Conservation (phyloP, 495 filamentous ascomycete genomes). For the Cercophora samala region DNA sequence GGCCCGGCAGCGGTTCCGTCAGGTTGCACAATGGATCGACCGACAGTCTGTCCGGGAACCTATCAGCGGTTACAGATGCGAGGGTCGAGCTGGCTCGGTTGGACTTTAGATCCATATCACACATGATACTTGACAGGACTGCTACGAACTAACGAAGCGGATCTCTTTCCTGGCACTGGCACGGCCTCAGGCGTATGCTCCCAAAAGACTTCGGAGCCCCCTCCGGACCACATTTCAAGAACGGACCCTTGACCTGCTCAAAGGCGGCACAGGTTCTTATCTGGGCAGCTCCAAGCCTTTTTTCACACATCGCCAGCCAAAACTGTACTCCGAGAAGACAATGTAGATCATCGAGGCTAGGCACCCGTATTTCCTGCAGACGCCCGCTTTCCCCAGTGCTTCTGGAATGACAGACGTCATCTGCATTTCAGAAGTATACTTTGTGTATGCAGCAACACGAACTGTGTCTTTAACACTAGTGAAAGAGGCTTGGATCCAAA, state of each 20-base stretch:
- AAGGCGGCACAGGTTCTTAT: background rate
- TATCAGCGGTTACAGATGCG: background rate
- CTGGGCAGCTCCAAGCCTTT: background rate
- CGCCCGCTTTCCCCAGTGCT: background rate
- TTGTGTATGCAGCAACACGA: background rate
- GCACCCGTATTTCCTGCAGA: background rate
- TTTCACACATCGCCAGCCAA: background rate
- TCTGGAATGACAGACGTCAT: background rate
- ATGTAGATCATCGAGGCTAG: background rate
- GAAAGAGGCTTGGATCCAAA: background rate
- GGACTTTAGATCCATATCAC: background rate
- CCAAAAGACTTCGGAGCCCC: background rate
- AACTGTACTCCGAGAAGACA: background rate
- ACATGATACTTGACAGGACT: no score
- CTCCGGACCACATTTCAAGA: background rate
- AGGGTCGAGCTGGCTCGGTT: background rate
- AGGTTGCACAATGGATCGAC: slow-evolving; percentile 7
- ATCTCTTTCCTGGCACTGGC: no score
- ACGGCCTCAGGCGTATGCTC: background rate
- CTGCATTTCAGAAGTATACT: background rate
- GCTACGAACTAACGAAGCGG: no score
- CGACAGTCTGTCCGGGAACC: slow-evolving; percentile 7
- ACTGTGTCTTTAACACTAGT: background rate
- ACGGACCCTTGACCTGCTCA: background rate
- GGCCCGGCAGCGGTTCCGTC: background rate